Conservation (phyloP, 495 filamentous ascomycete species). For the Parathielavia appendiculata region DNA sequence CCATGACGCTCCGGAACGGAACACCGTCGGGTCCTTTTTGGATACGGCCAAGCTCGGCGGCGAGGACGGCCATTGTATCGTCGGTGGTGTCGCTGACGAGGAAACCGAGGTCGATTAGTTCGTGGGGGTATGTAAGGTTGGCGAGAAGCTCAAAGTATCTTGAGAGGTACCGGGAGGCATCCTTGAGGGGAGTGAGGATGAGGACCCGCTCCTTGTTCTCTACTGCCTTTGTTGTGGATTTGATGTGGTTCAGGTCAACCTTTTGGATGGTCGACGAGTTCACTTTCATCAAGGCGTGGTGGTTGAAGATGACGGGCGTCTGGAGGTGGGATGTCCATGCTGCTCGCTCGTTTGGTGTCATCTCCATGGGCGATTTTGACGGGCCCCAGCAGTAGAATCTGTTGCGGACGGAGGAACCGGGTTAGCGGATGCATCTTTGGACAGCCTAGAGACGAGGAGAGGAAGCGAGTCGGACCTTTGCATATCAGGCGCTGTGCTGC, state of each 20-base stretch:
- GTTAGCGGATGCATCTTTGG: constrained; percentile 9
- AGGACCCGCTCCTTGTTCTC: constrained; percentile 84
- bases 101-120: constrained; percentile 92
- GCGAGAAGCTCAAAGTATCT: constrained; percentile 92
- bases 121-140: constrained; percentile 87
- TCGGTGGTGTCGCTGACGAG: constrained; percentile 87
- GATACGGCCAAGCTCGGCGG: constrained; percentile 78
- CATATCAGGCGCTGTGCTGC: constrained; percentile 77
- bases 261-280: constrained; percentile 72
- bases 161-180: constrained; percentile 72
- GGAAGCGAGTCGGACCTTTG: constrained; percentile 62
- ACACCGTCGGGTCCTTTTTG: constrained; percentile 73
- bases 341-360: constrained; percentile 82
- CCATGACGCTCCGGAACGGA: constrained; percentile 74
- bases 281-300: constrained; percentile 78
- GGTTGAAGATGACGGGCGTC: constrained; percentile 94
- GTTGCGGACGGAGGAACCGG: constrained; percentile 7
- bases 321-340: constrained; percentile 83
- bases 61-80: constrained; percentile 77
- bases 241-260: constrained; percentile 80
- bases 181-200: constrained; percentile 88
- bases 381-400: constrained; percentile 98
- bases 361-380: constrained; percentile 85
- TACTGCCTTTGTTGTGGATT: constrained; percentile 71
- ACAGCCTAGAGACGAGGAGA: neutral